A percentile compares a stretch with the other conserved stretches of the same genome.
Evolutionary conservation across 768 basidiomycete species (phyloP).

Genomic region (Pleurotus sapidus): DNA sequence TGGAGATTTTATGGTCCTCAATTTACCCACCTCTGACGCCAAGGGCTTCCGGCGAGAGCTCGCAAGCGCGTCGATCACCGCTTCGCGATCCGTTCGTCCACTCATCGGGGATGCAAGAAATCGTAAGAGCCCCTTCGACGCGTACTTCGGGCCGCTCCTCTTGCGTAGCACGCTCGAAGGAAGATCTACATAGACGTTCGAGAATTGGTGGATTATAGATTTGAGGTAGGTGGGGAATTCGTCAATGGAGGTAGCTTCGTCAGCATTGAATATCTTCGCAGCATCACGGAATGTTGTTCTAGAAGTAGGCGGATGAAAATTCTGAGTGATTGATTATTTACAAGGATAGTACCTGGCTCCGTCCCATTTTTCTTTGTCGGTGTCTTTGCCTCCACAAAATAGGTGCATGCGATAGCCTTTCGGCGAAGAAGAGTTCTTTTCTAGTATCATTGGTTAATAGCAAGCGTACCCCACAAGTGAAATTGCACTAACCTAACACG

Average conservation of each 20-base stretch:
- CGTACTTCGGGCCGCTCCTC: constrained; percentile 28
- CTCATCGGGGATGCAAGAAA: constrained; percentile 33
- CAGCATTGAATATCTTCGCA: constrained; percentile 69
- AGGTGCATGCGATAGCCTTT: constrained; percentile 85
- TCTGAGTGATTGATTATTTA: not conserved
- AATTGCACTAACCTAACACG: constrained; percentile 57
- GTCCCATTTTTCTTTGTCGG: constrained; percentile 86
- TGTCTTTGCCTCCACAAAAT: constrained; percentile 75
- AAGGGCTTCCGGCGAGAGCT: constrained; percentile 46
- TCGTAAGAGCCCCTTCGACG: constrained; percentile 56
- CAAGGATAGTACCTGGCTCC: constrained; percentile 57
- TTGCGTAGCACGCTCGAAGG: constrained; percentile 28
- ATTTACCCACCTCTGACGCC: constrained; percentile 62
- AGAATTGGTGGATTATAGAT: constrained; percentile 44
- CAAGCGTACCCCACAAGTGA: not conserved
- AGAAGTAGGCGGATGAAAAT: constrained; percentile 4
- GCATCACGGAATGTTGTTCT: constrained; percentile 70
- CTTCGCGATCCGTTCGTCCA: constrained; percentile 47
- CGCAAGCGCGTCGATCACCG: constrained; percentile 51
- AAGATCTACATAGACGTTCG: constrained; percentile 52
- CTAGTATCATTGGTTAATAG: constrained; percentile 30
- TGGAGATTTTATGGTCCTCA: constrained; percentile 78
- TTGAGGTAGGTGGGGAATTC: constrained; percentile 58
- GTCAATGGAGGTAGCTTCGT: constrained; percentile 62
- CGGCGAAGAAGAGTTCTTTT: constrained; percentile 61